These are phyloP conservation scores for Delonix regia DNA, from an alignment of 306 rosid species.

Conservation along the genomic window DNA sequence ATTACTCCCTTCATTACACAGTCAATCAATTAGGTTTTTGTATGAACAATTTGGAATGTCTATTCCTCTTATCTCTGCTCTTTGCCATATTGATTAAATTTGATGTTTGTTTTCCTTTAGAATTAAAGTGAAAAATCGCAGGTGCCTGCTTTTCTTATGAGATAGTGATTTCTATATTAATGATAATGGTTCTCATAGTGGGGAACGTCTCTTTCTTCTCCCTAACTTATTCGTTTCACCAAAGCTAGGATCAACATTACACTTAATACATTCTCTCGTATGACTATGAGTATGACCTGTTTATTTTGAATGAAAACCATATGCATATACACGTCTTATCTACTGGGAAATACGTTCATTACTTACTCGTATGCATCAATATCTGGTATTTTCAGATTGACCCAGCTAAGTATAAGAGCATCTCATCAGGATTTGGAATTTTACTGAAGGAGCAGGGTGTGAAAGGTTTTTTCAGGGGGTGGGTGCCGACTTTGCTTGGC, in stretches of 20 bases:
- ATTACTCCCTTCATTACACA: not conserved
- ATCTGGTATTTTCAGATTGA: conserved; percentile 54
- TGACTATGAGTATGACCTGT: not conserved
- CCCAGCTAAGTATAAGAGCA: conserved; percentile 71
- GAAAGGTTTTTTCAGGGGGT: conserved; percentile 73
- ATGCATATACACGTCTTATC: not conserved
- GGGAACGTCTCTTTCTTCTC: not conserved
- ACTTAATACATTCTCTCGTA: not conserved
- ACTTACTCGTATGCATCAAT: not conserved
- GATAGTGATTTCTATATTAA: not conserved
- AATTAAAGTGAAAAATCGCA: not conserved
- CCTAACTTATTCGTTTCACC: not conserved
- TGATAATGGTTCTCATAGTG: not conserved
- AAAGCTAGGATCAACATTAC: not conserved
- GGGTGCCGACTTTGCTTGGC: conserved; percentile 85
- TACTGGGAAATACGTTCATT: not conserved
- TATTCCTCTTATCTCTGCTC: not conserved
- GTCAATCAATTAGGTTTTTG: not conserved
- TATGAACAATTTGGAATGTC: not conserved
- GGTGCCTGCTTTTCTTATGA: not conserved
- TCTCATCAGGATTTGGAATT: conserved; percentile 73
- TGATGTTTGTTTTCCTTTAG: not conserved
- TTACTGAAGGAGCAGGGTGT: conserved; percentile 72
- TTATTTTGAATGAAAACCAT: not conserved
- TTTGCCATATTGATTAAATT: not conserved